These are phyloP conservation scores for Penicillium crystallinum DNA, from an alignment of 495 filamentous ascomycete species.

Conservation along the genomic window DNA sequence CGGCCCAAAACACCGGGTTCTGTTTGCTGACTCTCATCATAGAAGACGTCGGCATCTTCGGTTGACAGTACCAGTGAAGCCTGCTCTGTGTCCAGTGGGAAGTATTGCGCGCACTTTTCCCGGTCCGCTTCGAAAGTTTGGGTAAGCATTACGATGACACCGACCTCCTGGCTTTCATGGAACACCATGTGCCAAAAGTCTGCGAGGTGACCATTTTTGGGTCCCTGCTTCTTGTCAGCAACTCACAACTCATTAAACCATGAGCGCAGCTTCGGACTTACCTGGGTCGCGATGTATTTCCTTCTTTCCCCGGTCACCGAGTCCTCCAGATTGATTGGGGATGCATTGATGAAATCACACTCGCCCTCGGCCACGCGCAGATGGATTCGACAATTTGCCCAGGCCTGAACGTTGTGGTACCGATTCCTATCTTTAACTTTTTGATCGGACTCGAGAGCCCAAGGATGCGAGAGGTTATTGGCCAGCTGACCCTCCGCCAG, in stretches of 20 bases:
- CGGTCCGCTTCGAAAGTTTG: constrained; percentile 75
- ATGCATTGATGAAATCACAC: constrained; percentile 95
- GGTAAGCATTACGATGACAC: constrained; percentile 93
- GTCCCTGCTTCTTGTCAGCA: constrained; percentile 54
- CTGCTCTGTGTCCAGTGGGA: constrained; percentile 56
- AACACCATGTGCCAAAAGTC: constrained; percentile 97
- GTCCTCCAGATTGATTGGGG: constrained; percentile 67
- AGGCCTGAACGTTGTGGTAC: constrained; percentile 82
- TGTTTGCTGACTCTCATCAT: constrained; percentile 20
- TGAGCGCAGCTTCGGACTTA: constrained; percentile 24
- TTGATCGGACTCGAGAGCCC: constrained; percentile 48
- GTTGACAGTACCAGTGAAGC: constrained; percentile 58
- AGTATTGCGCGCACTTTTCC: constrained; percentile 93
- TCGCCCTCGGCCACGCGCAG: constrained; percentile 74
- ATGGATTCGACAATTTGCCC: constrained; percentile 77
- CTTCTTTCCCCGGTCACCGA: constrained; percentile 46
- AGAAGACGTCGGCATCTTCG: constrained; percentile 35
- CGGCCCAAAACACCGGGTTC: constrained; percentile 25
- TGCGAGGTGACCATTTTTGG: constrained; percentile 60
- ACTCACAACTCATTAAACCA: background rate
- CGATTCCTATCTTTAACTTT: constrained; percentile 60
- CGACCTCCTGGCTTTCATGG: constrained; percentile 71
- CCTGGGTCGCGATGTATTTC: constrained; percentile 66
- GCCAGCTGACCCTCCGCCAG: constrained; percentile 31
- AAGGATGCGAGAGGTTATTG: constrained; percentile 39